Conservation (phyloP, 176 grass and related monocot genomes). For the Rhynchospora pubera region DNA sequence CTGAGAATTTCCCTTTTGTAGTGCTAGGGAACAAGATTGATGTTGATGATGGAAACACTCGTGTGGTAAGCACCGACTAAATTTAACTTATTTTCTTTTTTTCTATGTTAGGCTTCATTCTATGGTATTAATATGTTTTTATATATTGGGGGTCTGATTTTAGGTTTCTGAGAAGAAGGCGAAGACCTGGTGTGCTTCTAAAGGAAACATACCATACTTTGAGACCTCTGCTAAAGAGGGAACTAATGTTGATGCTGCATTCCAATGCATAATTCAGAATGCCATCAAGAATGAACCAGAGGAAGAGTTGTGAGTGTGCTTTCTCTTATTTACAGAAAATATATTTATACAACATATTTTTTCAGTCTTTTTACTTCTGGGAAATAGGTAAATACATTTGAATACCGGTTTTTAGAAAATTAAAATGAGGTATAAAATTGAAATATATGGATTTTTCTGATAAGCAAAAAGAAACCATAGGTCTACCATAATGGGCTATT, state of each 20-base stretch:
- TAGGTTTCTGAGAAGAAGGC: conserved; percentile 97
- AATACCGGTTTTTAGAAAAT: not conserved
- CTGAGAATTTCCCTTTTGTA: conserved; percentile 84
- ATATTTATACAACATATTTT: not conserved
- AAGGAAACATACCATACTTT: conserved; percentile 92
- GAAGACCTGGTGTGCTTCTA: conserved; percentile 85
- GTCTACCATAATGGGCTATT: not conserved
- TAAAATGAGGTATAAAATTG: not conserved
- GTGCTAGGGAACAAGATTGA: conserved; percentile 84
- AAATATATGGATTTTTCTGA: not conserved
- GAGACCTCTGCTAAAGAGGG: conserved; percentile 98
- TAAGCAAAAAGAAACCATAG: not conserved
- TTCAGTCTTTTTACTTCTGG: not conserved
- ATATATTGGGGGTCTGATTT: not conserved
- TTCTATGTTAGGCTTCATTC: conserved; percentile 14
- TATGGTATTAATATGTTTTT: conserved; percentile 14
- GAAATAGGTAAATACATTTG: not conserved
- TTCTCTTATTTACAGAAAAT: conserved; percentile 7
- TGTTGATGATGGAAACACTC: conserved; percentile 56
- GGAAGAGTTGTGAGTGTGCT: conserved; percentile 72
- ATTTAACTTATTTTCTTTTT: not conserved
- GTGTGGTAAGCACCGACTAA: conserved; percentile 46
- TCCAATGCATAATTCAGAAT: conserved; percentile 78
- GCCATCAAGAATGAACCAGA: conserved; percentile 94
- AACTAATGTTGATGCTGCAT: conserved; percentile 85